Evolutionary conservation across 1,284 basidiomycete genomes (phyloP).

Genomic region (Ganoderma lingzhi): DNA sequence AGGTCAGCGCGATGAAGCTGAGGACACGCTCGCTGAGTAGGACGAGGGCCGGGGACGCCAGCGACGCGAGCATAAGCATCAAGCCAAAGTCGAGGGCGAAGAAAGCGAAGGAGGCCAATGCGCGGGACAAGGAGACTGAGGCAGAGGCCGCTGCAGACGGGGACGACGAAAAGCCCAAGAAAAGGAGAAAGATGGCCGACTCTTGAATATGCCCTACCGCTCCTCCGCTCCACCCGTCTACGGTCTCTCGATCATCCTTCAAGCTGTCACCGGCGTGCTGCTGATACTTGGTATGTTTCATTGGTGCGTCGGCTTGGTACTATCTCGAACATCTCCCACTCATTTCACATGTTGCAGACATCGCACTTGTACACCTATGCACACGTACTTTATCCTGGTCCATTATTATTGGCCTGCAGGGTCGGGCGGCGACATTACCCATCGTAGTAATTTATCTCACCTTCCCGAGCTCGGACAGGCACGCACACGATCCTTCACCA

Average conservation of each 20-base stretch:
- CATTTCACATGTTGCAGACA: neutral
- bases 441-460: conserved; percentile 14
- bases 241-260: neutral
- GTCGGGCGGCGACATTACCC: conserved; percentile 13
- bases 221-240: neutral
- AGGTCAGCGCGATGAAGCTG: conserved; percentile 27
- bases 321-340: neutral
- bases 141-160: conserved; percentile 23
- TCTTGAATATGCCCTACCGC: conserved; percentile 7
- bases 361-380: conserved; percentile 11
- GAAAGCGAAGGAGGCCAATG: conserved; percentile 30
- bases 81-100: conserved; percentile 31
- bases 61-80: conserved; percentile 24
- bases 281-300: conserved; percentile 4
- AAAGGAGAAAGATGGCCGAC: conserved; percentile 33
- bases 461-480: conserved; percentile 1
- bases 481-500: conserved; percentile 24
- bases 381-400: conserved; percentile 22
- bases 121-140: conserved; percentile 18
- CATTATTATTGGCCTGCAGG: conserved; percentile 19
- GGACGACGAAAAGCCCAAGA: conserved; percentile 38
- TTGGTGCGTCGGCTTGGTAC: neutral
- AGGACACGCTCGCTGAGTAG: conserved; percentile 35
- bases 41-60: conserved; percentile 28
- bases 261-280: neutral